phyloP scores from a whole-genome alignment of 2,329 filamentous ascomycete genomes.

The Hymenoscyphus scutula region DNA sequence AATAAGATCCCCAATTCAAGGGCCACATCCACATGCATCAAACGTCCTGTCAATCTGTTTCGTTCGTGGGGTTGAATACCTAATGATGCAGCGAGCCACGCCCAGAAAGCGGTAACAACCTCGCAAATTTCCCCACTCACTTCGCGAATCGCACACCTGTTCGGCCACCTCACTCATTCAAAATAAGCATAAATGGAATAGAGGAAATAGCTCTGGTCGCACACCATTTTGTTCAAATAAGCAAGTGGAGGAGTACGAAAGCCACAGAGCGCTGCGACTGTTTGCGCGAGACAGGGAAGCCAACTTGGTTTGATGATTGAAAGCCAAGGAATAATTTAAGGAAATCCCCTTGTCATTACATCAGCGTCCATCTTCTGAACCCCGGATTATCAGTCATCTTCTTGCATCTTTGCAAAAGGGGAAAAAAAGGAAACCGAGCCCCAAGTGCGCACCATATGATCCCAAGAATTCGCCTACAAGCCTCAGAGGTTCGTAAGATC shows the following conservation, averaged over 20 bases:
- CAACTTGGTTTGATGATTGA: background rate
- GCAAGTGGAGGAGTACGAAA: background rate
- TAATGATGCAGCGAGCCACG: background rate
- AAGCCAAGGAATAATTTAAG: background rate
- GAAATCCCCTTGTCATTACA: background rate
- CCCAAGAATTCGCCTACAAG: background rate
- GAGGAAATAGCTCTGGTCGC: background rate
- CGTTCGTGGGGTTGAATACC: background rate
- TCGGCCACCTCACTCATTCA: background rate
- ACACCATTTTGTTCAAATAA: background rate
- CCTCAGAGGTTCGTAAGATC: background rate
- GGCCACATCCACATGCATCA: background rate
- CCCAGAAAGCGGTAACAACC: background rate
- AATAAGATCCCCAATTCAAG: background rate
- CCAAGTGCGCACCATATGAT: background rate
- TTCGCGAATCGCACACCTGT: background rate
- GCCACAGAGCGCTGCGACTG: background rate
- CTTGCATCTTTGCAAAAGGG: too few species aligned
- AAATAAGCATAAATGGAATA: background rate
- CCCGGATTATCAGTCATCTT: constrained; percentile 2
- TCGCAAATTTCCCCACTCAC: background rate
- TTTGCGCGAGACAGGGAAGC: background rate
- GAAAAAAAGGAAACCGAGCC: too few species aligned
- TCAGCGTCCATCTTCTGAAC: background rate
- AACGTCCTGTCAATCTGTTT: background rate